Evolutionary conservation across 2,329 filamentous ascomycete species (phyloP).

Genomic region (Fonsecaea nubica): DNA sequence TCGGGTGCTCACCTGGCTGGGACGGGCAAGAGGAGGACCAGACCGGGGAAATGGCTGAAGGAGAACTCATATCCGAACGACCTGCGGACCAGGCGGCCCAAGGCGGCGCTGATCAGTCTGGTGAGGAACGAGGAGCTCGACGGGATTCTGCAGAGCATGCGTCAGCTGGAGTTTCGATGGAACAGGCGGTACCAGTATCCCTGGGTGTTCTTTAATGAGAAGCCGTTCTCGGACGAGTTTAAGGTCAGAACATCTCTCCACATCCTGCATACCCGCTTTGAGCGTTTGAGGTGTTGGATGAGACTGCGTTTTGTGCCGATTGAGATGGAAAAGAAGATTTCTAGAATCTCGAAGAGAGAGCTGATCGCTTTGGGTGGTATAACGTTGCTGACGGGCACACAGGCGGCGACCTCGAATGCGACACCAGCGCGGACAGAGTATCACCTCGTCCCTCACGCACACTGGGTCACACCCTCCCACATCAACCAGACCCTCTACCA

Average conservation of each 20-base stretch:
- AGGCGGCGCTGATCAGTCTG: slow-evolving; percentile 45
- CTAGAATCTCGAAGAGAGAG: neutral
- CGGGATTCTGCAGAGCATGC: slow-evolving; percentile 46
- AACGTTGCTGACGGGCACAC: neutral
- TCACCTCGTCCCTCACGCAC: slow-evolving; percentile 43
- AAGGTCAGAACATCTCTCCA: slow-evolving; percentile 36
- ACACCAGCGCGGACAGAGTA: slow-evolving; percentile 44
- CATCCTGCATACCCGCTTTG: neutral
- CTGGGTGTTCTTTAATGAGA: slow-evolving; percentile 49
- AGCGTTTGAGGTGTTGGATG: neutral
- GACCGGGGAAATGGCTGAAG: slow-evolving; percentile 33
- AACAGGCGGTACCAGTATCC: slow-evolving; percentile 46
- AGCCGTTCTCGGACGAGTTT: slow-evolving; percentile 45
- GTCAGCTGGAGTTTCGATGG: slow-evolving; percentile 45
- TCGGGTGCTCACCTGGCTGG: neutral
- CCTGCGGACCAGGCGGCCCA: slow-evolving; percentile 33
- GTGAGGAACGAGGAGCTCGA: slow-evolving; percentile 46
- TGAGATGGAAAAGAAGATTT: neutral
- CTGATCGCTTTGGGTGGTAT: neutral
- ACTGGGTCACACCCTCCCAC: slow-evolving; percentile 44
- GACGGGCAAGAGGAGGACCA: slow-evolving; percentile 9
- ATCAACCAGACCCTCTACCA: slow-evolving; percentile 43
- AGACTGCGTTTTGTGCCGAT: neutral
- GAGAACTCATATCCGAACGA: slow-evolving; percentile 32
- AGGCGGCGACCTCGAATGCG: slow-evolving; percentile 44